Evolutionary conservation across 1,284 basidiomycete genomes (phyloP), one percentile per base, ranked within the genome.

Genomic region (Inonotus obliquus): DNA sequence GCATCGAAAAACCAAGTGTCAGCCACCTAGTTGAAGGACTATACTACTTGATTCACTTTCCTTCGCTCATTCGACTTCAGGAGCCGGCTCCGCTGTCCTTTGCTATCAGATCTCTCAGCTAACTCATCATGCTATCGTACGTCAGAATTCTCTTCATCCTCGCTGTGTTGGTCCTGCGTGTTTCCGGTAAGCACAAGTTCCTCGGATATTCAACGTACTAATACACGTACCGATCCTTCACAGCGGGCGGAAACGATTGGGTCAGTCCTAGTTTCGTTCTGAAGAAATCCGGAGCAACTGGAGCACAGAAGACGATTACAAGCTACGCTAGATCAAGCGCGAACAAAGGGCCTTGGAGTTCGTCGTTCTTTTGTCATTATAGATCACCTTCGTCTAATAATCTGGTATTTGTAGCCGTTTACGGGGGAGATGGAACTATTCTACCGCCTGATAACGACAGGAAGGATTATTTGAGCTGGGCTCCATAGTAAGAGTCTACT

Each of bases 401-500:
- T 27, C 14, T 35, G 11, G 4, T 35, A 17, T n/a, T 29, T 7
- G n/a, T 17, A 82, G 80, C 71, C 47, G 70, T 80, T 21, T 74
- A 69, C 21, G 76, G 77, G 65, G 35, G 77, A 65, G 35, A 64
- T 17, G 75, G 76, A 57, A 67, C 71, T 21, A 67, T 76, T 19
- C 62, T 72, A 4, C 75, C 81, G 13, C 78, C 80, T 0, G 78
- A 77, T 38, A 71, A 75, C 7, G 69, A 82, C 65, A 67, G 71
- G 17, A 76, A 76, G 59, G 81, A 83, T 67, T 84, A 83, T 68
- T 68, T 83, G 65, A 82, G 81, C 61, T 83, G 79, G 78, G 81
- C 80, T 32, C 81, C 81, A 7, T 84, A 83, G 81, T 83, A 66
- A 67, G 79, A 32, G 9, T 72, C 51, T 25, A 25, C 49, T 27